Evolutionary conservation across 2,329 filamentous ascomycete genomes (phyloP).

Genomic region (Scedosporium apiospermum): DNA sequence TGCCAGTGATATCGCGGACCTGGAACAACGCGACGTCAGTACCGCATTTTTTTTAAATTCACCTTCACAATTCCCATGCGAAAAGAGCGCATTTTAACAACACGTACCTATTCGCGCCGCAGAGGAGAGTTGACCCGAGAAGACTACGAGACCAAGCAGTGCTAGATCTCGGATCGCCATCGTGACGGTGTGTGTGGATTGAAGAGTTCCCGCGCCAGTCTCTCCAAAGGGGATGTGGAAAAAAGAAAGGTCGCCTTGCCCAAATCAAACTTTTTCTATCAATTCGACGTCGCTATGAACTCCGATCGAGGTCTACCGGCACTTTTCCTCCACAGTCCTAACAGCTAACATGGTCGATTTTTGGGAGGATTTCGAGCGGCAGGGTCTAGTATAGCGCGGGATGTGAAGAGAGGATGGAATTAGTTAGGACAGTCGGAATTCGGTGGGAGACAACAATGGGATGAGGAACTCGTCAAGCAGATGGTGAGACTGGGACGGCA

Average conservation of each 20-base stretch:
- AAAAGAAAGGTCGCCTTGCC: background rate
- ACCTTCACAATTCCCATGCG: background rate
- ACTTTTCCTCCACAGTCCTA: background rate
- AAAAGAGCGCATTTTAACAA: background rate
- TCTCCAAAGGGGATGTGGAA: background rate
- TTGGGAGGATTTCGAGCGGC: background rate
- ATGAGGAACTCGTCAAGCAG: background rate
- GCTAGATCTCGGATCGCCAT: constrained; percentile 1
- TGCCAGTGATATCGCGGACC: background rate
- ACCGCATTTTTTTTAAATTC: background rate
- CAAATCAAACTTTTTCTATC: background rate
- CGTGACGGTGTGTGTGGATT: background rate
- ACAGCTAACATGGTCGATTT: background rate
- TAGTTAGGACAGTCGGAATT: background rate
- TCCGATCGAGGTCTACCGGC: background rate
- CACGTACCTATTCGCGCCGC: constrained; percentile 1
- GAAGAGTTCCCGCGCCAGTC: background rate
- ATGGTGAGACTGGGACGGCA: background rate
- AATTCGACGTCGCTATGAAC: background rate
- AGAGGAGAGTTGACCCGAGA: background rate
- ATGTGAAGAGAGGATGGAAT: background rate
- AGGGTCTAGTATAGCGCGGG: background rate
- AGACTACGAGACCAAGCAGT: background rate
- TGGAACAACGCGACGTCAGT: background rate
- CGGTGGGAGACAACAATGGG: background rate